Evolutionary conservation across 177 flowering plant genomes (phyloP).

Genomic region (Vitis hybrid): DNA sequence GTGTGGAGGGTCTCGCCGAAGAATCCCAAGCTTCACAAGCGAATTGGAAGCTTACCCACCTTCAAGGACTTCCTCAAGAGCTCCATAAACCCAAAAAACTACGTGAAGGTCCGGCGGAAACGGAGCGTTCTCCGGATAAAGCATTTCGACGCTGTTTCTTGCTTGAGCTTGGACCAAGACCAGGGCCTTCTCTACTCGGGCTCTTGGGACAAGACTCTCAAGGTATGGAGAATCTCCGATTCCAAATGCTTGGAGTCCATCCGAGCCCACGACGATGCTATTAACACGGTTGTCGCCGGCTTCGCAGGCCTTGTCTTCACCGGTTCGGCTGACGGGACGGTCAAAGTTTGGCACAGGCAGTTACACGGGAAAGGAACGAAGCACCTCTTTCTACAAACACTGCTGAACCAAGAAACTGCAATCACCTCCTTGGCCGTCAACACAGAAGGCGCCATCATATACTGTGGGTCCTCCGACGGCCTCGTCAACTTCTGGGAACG

Average conservation of each 20-base stretch:
- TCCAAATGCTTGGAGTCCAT: constrained; percentile 65
- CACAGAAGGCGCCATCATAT: constrained; percentile 31
- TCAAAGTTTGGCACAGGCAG: constrained; percentile 73
- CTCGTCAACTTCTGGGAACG: constrained; percentile 71
- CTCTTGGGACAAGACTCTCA: constrained; percentile 74
- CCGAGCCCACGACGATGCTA: constrained; percentile 67
- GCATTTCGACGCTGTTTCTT: constrained; percentile 68
- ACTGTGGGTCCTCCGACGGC: constrained; percentile 76
- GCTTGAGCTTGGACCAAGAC: constrained; percentile 53
- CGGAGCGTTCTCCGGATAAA: constrained; percentile 35
- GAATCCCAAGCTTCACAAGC: constrained; percentile 19
- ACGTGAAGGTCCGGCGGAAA: constrained; percentile 41
- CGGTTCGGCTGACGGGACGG: constrained; percentile 81
- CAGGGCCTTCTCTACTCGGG: constrained; percentile 61
- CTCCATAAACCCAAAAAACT: constrained; percentile 54
- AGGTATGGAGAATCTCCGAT: constrained; percentile 63
- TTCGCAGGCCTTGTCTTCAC: constrained; percentile 56
- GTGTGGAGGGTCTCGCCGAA: constrained; percentile 37
- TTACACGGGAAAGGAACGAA: constrained; percentile 28
- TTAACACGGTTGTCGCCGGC: constrained; percentile 56
- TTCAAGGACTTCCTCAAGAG: constrained; percentile 34
- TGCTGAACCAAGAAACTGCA: constrained; percentile 61
- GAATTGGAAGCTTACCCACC: constrained; percentile 43
- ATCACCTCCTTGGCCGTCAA: constrained; percentile 66
- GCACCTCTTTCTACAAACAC: constrained; percentile 37